Evolutionary conservation across 179 eudicot species (phyloP).

Genomic region (Camellia oleifera): DNA sequence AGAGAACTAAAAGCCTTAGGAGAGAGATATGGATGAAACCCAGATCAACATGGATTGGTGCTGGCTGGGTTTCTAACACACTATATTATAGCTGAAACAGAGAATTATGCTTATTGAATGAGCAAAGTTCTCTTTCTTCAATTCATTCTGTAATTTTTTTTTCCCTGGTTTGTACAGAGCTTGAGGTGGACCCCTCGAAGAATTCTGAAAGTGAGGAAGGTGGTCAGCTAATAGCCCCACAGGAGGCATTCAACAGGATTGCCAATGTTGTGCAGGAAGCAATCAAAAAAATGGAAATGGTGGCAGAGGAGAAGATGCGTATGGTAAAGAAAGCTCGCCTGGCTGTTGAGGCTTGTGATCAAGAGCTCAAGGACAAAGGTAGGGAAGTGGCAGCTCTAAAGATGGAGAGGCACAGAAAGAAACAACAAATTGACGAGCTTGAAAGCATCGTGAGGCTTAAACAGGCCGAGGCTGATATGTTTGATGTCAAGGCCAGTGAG

Average conservation of each 20-base stretch:
- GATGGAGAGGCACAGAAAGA: conserved; percentile 78
- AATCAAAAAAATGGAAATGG: conserved; percentile 87
- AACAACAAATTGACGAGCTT: conserved; percentile 83
- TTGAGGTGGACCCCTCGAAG: conserved; percentile 64
- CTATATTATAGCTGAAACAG: background rate
- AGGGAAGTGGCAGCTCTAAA: conserved; percentile 72
- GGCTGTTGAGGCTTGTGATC: conserved; percentile 78
- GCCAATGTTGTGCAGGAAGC: conserved; percentile 97
- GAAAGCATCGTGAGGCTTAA: conserved; percentile 91
- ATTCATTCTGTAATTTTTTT: background rate
- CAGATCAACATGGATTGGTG: background rate
- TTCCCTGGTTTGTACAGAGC: conserved; percentile 41
- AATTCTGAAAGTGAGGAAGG: conserved; percentile 59
- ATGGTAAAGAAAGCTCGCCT: conserved; percentile 79
- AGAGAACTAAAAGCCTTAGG: background rate
- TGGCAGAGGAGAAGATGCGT: conserved; percentile 81
- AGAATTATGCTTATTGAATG: background rate
- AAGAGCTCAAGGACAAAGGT: conserved; percentile 84
- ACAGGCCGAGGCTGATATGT: conserved; percentile 97
- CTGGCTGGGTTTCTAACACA: background rate
- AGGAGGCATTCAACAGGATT: conserved; percentile 89
- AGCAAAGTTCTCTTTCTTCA: background rate
- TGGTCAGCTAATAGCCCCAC: conserved; percentile 75
- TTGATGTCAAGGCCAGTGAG: conserved; percentile 89
- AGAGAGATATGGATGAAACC: background rate